Evolutionary conservation across 1,284 basidiomycete genomes (phyloP).

Genomic region (Fomitopsis pinicola): DNA sequence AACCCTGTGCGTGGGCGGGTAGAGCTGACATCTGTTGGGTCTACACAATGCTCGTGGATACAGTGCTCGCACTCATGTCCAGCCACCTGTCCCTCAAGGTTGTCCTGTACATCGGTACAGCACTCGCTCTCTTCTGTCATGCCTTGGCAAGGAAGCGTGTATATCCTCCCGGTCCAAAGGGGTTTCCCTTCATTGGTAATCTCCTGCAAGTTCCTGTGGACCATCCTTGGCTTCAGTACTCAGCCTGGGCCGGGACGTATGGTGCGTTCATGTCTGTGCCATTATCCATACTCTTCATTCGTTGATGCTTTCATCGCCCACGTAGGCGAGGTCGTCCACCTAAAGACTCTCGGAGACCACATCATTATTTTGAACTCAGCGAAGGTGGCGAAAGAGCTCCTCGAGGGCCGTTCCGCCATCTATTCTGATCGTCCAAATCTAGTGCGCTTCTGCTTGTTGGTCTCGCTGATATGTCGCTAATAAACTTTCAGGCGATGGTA

Average conservation of each 20-base stretch:
- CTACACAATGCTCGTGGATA: too few species aligned
- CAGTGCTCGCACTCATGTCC: too few species aligned
- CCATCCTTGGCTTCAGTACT: conserved; percentile 33
- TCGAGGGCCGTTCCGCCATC: conserved; percentile 12
- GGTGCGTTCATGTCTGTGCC: conserved; percentile 12
- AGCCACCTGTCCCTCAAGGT: too few species aligned
- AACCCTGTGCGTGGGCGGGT: too few species aligned
- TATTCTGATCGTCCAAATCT: conserved; percentile 11
- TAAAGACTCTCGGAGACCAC: conserved; percentile 12
- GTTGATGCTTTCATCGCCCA: neutral
- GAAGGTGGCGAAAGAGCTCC: conserved; percentile 10
- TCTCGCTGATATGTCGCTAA: neutral
- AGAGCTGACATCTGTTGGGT: too few species aligned
- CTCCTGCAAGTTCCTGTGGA: conserved; percentile 49
- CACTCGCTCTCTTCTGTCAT: too few species aligned
- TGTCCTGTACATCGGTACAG: too few species aligned
- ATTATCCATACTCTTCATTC: too few species aligned
- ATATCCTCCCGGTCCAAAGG: conserved; percentile 50
- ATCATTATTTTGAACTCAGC: conserved; percentile 14
- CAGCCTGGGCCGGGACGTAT: conserved; percentile 24
- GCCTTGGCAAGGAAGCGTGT: too few species aligned
- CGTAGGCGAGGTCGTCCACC: conserved; percentile 16
- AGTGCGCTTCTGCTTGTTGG: neutral
- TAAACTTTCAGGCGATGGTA: too few species aligned
- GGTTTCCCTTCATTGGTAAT: conserved; percentile 59